Percentiles rank a stretch among this genome's conserved stretches.
phyloP scores from a whole-genome alignment of 768 basidiomycete species.

The Chalciporus pseudorubinellus region DNA sequence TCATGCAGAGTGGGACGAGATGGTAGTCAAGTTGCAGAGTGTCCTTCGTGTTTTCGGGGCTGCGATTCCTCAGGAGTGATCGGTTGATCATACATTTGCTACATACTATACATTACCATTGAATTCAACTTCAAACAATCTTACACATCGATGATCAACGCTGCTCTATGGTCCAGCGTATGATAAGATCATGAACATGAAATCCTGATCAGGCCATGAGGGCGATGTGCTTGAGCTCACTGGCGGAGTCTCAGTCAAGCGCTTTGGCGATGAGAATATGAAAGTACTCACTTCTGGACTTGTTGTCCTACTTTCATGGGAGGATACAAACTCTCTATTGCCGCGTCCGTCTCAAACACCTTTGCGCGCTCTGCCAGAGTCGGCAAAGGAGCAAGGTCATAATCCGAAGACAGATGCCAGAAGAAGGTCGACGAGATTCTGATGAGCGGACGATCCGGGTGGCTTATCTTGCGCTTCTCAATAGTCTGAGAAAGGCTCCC shows the following conservation, averaged over 20 bases:
- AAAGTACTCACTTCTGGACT: constrained; percentile 65
- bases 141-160: not conserved
- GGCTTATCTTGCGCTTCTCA: constrained; percentile 51
- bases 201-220: constrained; percentile 57
- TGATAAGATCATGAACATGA: too few species aligned
- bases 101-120: constrained; percentile 8
- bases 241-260: constrained; percentile 29
- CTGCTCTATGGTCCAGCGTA: too few species aligned
- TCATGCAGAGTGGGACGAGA: constrained; percentile 92
- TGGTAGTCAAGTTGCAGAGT: constrained; percentile 81
- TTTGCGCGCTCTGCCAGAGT: constrained; percentile 48
- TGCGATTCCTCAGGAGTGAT: constrained; percentile 21
- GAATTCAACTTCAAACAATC: constrained; percentile 40
- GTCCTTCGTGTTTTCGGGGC: constrained; percentile 64
- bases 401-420: constrained; percentile 89
- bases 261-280: not conserved
- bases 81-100: constrained; percentile 9
- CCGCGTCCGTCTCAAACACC: constrained; percentile 33
- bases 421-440: constrained; percentile 98
- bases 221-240: constrained; percentile 79
- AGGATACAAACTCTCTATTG: constrained; percentile 49
- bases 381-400: constrained; percentile 67
- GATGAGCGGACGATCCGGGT: constrained; percentile 79
- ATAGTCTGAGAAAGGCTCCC: constrained; percentile 48
- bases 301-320: constrained; percentile 85